Evolutionary conservation across 129 eudicot species (phyloP).

Genomic region (Dittrichia graveolens): DNA sequence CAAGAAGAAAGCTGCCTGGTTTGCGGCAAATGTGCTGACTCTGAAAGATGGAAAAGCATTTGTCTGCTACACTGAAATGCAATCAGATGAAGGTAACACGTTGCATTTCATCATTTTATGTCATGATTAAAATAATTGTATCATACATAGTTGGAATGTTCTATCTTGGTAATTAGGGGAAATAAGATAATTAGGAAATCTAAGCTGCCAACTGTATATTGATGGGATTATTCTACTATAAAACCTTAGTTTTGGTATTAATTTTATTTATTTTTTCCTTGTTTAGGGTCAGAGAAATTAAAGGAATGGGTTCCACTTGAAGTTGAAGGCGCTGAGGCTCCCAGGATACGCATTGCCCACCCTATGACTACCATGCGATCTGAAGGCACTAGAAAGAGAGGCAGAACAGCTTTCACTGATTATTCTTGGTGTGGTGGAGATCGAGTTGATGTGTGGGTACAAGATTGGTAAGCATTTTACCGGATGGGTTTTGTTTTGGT

Average conservation of each 20-base stretch:
- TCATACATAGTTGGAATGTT: constrained; percentile 14
- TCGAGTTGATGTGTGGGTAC: constrained; percentile 78
- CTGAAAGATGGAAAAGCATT: constrained; percentile 68
- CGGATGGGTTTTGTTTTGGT: background rate
- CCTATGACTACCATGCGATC: constrained; percentile 51
- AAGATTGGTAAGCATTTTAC: constrained; percentile 63
- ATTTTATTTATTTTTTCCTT: constrained; percentile 1
- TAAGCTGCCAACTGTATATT: constrained; percentile 4
- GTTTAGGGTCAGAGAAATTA: constrained; percentile 53
- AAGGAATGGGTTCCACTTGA: constrained; percentile 79
- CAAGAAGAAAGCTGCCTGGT: constrained; percentile 68
- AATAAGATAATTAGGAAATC: background rate
- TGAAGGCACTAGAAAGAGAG: constrained; percentile 81
- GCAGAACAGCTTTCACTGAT: constrained; percentile 63
- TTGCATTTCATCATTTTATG: background rate
- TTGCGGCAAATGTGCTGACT: constrained; percentile 58
- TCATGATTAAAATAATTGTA: background rate
- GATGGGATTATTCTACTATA: background rate
- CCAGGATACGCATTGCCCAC: constrained; percentile 71
- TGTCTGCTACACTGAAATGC: constrained; percentile 60
- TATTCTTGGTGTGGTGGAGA: constrained; percentile 83
- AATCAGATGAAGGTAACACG: constrained; percentile 70
- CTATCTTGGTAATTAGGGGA: constrained; percentile 1
- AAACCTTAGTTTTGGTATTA: constrained; percentile 2
- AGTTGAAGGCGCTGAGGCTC: constrained; percentile 51